phyloP scores from a whole-genome alignment of 2,329 filamentous ascomycete species.

The Colletotrichum costaricense region DNA sequence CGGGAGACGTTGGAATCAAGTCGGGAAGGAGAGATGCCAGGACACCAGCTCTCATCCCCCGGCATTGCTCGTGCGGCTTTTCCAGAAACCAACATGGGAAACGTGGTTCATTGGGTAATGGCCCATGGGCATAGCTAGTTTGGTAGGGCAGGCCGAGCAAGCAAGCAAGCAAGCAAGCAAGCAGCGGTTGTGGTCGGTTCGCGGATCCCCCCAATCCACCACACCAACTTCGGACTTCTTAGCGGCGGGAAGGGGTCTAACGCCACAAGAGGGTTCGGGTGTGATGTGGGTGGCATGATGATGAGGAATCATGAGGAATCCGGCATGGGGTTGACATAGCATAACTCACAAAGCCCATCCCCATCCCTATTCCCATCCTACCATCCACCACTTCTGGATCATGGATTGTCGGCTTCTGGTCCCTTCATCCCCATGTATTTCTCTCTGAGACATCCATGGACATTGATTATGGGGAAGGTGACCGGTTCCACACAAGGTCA shows the following conservation, averaged over 20 bases:
- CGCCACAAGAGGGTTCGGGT: slow-evolving; percentile 10
- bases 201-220: not conserved
- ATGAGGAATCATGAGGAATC: slow-evolving; percentile 28
- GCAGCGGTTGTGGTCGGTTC: not conserved
- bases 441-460: not conserved
- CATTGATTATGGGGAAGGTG: not conserved
- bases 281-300: not conserved
- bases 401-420: not conserved
- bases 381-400: not conserved
- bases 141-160: too few species aligned
- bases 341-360: not conserved
- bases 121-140: not conserved
- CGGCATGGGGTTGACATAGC: slow-evolving; percentile 7
- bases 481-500: not conserved
- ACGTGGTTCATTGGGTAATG: not conserved
- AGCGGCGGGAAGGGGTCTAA: slow-evolving; percentile 16
- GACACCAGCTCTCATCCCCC: not conserved
- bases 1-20: slow-evolving; percentile 14
- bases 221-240: slow-evolving; percentile 14
- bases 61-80: not conserved
- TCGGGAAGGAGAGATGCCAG: not conserved
- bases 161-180: not conserved
- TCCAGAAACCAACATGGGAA: not conserved
- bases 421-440: not conserved
- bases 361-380: not conserved